Base-by-base conservation (phyloP, 768 basidiomycete genomes). In the Leccinellum rugosiceps region DNA sequence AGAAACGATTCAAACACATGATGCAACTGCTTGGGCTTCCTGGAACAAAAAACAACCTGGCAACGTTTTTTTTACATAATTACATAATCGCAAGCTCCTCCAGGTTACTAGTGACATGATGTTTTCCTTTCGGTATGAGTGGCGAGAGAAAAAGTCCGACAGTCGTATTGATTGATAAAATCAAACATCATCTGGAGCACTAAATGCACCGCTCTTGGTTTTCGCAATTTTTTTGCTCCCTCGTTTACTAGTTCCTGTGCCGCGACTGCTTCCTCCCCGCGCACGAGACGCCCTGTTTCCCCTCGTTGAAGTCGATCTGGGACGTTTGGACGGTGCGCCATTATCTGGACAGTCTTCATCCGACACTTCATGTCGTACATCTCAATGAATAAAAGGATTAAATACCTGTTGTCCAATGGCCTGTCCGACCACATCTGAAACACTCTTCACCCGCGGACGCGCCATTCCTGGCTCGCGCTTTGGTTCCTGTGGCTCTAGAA, bases 391-490 rank as follows among this genome's bases (percentile, higher is more conserved):
- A 10, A 4, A 38, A 19, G 19, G 6, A 41, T 31, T 9, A 41
- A 50, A 21, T 66, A 85, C 87, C 79, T 60, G 78, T 79, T 50
- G 82, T 80, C 77, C 80, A 87, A 68, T 89, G 87, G 2, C 86
- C 87, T 19, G 66, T 63, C 63, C 77, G 66, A 19, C 81, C 80
- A 57, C 87, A 88, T 57, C 83, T 84, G 63, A 75, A 86, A 62
- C 85, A 71, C 14, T 60, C 63, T 14, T 66, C 62, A 14, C 34
- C 31, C 6, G 57, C 34, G n/a, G 67, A 57, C 23, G 58, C 47
- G 4, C 52, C 30, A 26, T 46, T 56, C 23, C 44, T 62, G 1
- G 34, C 49, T 4, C 58, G 56, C 14, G 44, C 35, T 46, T 44
- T 61, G 2, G 47, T 44, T 34, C 50, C 50, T 1, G 52, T 53